These are phyloP conservation scores for Arthrobotrys conoides DNA, from an alignment of 2,329 filamentous ascomycete species.

Conservation along the genomic window DNA sequence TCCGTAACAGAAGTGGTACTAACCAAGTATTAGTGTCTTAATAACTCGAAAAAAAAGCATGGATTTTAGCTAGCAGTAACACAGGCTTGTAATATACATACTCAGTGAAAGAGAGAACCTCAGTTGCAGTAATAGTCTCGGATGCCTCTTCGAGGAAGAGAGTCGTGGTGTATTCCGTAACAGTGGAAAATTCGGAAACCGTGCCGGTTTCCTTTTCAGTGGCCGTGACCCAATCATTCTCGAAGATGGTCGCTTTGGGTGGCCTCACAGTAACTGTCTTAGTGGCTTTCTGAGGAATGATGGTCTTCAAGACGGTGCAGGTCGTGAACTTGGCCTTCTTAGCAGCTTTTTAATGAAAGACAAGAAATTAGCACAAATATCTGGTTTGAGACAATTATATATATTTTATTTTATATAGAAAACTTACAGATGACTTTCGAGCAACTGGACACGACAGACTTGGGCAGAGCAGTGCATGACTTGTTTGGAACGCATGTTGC, in stretches of 20 bases:
- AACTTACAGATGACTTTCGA: slow-evolving; percentile 38
- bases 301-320: slow-evolving; percentile 47
- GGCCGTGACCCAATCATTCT: slow-evolving; percentile 7
- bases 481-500: slow-evolving; percentile 26
- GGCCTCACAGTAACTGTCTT: slow-evolving; percentile 28
- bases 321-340: slow-evolving; percentile 45
- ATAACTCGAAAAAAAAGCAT: too few relatives aligned
- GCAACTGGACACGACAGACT: slow-evolving; percentile 30
- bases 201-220: slow-evolving; percentile 28
- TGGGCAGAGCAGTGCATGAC: slow-evolving; percentile 29
- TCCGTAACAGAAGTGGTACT: slow-evolving; percentile 9
- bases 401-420: background rate
- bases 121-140: slow-evolving; percentile 17
- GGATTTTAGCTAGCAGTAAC: background rate
- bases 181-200: slow-evolving; percentile 41
- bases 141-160: slow-evolving; percentile 37
- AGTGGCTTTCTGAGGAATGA: slow-evolving; percentile 19
- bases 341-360: slow-evolving; percentile 15
- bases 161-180: slow-evolving; percentile 44
- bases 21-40: slow-evolving; percentile 6
- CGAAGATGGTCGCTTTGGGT: slow-evolving; percentile 30
- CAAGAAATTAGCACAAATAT: background rate
- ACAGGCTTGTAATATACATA: background rate
- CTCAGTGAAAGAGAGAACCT: slow-evolving; percentile 39
- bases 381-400: too few relatives aligned